phyloP scores from a whole-genome alignment of 257 asterid genomes.

The Primulina tabacum region DNA sequence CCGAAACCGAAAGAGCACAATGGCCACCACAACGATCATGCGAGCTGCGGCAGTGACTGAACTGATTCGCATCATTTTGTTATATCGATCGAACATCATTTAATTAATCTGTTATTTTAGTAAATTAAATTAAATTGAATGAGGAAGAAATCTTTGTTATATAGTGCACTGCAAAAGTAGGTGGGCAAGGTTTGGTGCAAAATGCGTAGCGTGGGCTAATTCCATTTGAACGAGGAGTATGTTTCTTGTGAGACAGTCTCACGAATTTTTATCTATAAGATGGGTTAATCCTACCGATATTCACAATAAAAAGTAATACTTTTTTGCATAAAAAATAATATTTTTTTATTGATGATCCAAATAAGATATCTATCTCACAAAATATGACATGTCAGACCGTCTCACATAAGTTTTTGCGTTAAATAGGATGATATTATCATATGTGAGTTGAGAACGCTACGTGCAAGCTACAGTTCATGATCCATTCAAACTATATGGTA shows the following conservation, averaged over 20 bases:
- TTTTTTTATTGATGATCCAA: too few relatives aligned
- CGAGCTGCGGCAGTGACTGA: too few relatives aligned
- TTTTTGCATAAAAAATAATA: too few relatives aligned
- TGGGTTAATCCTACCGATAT: too few relatives aligned
- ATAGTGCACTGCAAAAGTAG: not conserved
- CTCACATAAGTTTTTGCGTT: too few relatives aligned
- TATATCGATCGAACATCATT: not conserved
- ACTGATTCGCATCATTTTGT: conserved; percentile 4
- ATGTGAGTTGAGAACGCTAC: not conserved
- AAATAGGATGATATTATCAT: conserved; percentile 21
- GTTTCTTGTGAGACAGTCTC: too few relatives aligned
- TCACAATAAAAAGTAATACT: too few relatives aligned
- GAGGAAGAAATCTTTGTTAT: not conserved
- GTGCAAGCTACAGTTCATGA: not conserved
- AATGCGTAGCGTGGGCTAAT: conserved; percentile 31
- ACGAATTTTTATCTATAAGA: too few relatives aligned
- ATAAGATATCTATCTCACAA: too few relatives aligned
- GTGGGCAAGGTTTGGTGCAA: conserved; percentile 32
- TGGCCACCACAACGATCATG: conserved; percentile 1
- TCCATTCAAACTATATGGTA: not conserved
- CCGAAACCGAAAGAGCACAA: conserved; percentile 6
- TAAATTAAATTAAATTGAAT: too few relatives aligned
- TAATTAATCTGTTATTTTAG: not conserved
- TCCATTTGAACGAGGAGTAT: too few relatives aligned
- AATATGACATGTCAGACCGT: too few relatives aligned